These are phyloP conservation scores for Glonium stellatum DNA, from an alignment of 495 filamentous ascomycete genomes.

Conservation along the genomic window DNA sequence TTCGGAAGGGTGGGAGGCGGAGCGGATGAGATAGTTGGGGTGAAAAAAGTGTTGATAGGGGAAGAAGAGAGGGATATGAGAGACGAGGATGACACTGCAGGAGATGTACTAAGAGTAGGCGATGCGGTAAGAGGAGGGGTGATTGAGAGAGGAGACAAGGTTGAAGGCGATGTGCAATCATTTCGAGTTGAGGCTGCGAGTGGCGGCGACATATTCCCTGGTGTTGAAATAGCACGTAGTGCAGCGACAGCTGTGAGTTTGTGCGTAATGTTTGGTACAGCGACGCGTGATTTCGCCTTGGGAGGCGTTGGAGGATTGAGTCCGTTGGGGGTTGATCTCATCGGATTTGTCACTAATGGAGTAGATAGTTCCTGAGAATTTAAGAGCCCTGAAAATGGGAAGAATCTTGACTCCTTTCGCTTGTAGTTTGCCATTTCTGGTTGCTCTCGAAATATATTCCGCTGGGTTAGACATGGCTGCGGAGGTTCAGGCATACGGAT, in stretches of 20 bases:
- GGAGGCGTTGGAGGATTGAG: neutral
- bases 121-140: conserved; percentile 8
- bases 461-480: conserved; percentile 3
- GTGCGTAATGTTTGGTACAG: conserved; percentile 6
- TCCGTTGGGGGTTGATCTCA: conserved; percentile 4
- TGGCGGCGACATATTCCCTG: neutral
- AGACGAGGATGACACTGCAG: neutral
- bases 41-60: neutral
- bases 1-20: too few species aligned
- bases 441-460: neutral
- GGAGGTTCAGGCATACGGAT: neutral
- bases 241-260: conserved; percentile 6
- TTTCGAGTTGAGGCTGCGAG: neutral
- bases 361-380: conserved; percentile 11
- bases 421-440: conserved; percentile 8
- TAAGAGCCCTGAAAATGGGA: conserved; percentile 15
- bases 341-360: neutral
- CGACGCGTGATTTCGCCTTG: conserved; percentile 4
- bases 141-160: conserved; percentile 8
- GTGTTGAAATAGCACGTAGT: conserved; percentile 10
- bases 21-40: too few species aligned
- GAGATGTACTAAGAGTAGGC: conserved; percentile 9
- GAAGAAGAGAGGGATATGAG: neutral
- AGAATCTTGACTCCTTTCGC: conserved; percentile 31
- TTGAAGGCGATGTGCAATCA: neutral